Base-by-base conservation (phyloP, 768 basidiomycete genomes). In the Mycena maculata region DNA sequence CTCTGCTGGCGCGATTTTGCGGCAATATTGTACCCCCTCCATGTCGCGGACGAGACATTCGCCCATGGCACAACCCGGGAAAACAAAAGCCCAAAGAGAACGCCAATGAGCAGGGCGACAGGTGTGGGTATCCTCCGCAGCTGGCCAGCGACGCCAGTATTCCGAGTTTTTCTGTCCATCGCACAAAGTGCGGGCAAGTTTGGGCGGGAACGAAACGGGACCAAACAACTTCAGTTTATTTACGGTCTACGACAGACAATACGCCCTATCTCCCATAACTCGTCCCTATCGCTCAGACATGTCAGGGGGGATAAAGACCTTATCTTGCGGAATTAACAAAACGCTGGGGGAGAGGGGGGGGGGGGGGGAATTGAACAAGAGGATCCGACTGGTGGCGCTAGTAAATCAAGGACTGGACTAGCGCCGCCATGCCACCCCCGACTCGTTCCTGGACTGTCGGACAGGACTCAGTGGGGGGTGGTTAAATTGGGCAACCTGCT, bases 11-110 rank as follows among this genome's bases (percentile, higher is more conserved):
- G 85, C 3, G 83, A 81, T 68, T 80, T 81, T 9, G 86, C 79
- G 38, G 86, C 85, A 4, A 85, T 80, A 75, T 84, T 86, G 15
- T 84, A 82, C 15, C 84, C 83, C 48, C 86, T 80, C 89, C 90
- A 92, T 38, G 81, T 68, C 12, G 85, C 80, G 8, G 84, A 78
- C 2, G 81, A 74, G 69, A 84, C 80, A 36, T 79, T 72, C 27
- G 80, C 77, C 84, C 83, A 85, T 39, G 88, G 86, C 56, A 86
- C 50, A 2, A 85, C 69, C 25, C 85, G 79, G 7, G 90, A 84
- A 44, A 92, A 77, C 31, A 92, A 54, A 44, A 91, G 77, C 25
- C 91, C 91, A 28, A 88, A 76, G 28, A 90, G 65, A 7, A 93
- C 77, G 36, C 92, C 92, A 63, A 93, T 75, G 54, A 85, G 75